Conservation (phyloP, 2,329 filamentous ascomycete genomes). For the Neophaeococcomyces mojaviensis region DNA sequence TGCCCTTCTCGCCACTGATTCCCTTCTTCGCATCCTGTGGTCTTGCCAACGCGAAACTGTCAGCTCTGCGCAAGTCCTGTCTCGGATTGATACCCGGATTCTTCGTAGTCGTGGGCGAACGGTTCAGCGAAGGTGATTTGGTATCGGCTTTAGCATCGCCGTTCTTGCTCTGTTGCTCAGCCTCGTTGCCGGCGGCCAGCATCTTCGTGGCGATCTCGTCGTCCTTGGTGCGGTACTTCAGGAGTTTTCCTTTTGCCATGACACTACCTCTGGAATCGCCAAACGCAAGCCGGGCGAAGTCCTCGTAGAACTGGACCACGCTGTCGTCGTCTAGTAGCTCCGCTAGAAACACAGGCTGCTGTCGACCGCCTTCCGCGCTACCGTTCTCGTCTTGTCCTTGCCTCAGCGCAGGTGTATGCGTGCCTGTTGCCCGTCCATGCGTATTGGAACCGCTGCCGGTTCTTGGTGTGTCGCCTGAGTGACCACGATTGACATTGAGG, state of each 20-base stretch:
- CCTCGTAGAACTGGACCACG: conserved; percentile 90
- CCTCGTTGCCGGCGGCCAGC: conserved; percentile 27
- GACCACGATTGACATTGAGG: conserved; percentile 71
- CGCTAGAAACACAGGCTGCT: conserved; percentile 79
- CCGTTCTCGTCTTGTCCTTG: conserved; percentile 10
- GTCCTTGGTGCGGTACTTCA: conserved; percentile 80
- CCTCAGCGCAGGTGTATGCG: conserved; percentile 36
- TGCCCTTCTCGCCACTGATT: conserved; percentile 54
- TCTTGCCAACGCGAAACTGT: conserved; percentile 6
- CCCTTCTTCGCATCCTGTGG: conserved; percentile 32
- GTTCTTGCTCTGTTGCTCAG: conserved; percentile 35
- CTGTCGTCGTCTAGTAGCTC: conserved; percentile 90
- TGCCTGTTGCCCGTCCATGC: conserved; percentile 39
- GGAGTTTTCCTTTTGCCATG: conserved; percentile 71
- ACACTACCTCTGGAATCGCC: conserved; percentile 82
- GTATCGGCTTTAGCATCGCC: conserved; percentile 30
- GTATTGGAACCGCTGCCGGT: conserved; percentile 32
- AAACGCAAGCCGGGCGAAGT: conserved; percentile 88
- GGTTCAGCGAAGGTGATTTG: conserved; percentile 3
- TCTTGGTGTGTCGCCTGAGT: conserved; percentile 25
- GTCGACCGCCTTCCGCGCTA: conserved; percentile 31
- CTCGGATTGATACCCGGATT: not conserved
- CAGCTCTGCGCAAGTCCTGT: conserved; percentile 9
- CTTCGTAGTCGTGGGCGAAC: not conserved
- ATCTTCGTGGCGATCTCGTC: conserved; percentile 26